These are phyloP conservation scores for Kokia cookei DNA, from an alignment of 441 rosid genomes.

Conservation along the genomic window DNA sequence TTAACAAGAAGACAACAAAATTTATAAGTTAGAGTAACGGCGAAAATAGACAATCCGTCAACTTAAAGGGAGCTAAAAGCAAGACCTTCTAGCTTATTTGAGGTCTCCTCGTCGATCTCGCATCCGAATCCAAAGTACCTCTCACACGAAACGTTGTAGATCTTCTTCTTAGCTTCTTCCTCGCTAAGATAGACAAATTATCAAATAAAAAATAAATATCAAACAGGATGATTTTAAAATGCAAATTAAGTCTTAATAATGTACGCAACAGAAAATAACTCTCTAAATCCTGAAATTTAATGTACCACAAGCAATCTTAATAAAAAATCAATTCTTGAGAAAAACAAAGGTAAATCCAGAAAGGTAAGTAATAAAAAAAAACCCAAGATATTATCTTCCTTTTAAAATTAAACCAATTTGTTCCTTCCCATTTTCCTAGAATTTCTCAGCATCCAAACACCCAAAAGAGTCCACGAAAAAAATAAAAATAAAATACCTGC, in stretches of 20 bases:
- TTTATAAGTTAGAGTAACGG: not conserved
- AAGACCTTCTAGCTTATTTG: constrained; percentile 83
- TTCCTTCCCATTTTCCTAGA: not conserved
- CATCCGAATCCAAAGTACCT: constrained; percentile 94
- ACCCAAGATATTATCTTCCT: not conserved
- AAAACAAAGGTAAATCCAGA: not conserved
- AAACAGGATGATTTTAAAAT: not conserved
- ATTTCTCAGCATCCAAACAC: not conserved
- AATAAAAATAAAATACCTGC: constrained; percentile 36
- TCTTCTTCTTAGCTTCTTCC: constrained; percentile 86
- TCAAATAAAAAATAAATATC: not conserved
- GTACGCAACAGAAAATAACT: not conserved
- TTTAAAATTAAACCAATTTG: not conserved
- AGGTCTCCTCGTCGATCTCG: constrained; percentile 94
- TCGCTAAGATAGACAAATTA: constrained; percentile 29
- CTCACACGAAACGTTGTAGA: constrained; percentile 91
- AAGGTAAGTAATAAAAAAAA: not conserved
- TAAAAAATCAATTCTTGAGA: not conserved
- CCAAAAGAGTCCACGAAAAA: not conserved
- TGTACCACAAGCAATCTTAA: not conserved
- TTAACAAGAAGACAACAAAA: not conserved
- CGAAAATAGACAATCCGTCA: not conserved
- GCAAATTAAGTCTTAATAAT: no score
- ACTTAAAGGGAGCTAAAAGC: not conserved
- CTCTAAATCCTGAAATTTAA: not conserved